Base-by-base conservation (phyloP, 2,329 filamentous ascomycete genomes). In the Colletotrichum sp. region DNA sequence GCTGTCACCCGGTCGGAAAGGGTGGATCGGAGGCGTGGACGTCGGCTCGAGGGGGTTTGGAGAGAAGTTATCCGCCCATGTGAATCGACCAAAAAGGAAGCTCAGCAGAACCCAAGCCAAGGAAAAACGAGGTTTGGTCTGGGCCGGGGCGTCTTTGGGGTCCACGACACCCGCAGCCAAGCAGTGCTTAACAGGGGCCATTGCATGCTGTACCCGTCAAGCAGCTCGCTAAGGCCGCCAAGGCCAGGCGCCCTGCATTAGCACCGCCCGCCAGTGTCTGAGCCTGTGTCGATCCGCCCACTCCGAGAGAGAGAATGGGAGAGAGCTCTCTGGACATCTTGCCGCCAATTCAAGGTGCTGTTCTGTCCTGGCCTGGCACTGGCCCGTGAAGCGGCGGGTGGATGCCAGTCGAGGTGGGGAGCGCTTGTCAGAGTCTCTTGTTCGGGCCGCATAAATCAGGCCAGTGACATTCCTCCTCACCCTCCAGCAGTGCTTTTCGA, bases 221-320 rank as follows among this genome's bases (percentile, higher is more conserved):
- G 57, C 28, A 68, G 63, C 63, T 68, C 73, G 73, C 72, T 72
- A 75, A 72, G 30, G 32, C 34, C 72, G 72, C 73, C 73, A 72
- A 76, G 73, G 52, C 70, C 30, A 68, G 73, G 64, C 65, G 74
- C 74, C 74, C 74, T 74, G 74, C 74, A 74, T 73, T 74, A 69
- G 74, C 59, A 74, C 59, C 36, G 64, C 70, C 44, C 74, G 34
- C 64, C 49, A 69, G 74, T 66, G 71, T 76, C 44, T 60, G 74
- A 74, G 49, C 74, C n/a, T 76, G 63, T 52, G 64, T 65, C 49
- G 65, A 73, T 76, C 64, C 39, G 64, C 70, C 69, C 69, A 57
- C 63, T 21, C 62, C 62, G 30, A 63, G 30, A 52, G 21, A 16
- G 66, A 30, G 68, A 36, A 32, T 49, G 30, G 18, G 12, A 30